A percentile compares a stretch with the other conserved stretches of the same genome.
These are phyloP conservation scores for Oryza glaberrima DNA, from an alignment of 176 grass and related monocot species.

Conservation along the genomic window DNA sequence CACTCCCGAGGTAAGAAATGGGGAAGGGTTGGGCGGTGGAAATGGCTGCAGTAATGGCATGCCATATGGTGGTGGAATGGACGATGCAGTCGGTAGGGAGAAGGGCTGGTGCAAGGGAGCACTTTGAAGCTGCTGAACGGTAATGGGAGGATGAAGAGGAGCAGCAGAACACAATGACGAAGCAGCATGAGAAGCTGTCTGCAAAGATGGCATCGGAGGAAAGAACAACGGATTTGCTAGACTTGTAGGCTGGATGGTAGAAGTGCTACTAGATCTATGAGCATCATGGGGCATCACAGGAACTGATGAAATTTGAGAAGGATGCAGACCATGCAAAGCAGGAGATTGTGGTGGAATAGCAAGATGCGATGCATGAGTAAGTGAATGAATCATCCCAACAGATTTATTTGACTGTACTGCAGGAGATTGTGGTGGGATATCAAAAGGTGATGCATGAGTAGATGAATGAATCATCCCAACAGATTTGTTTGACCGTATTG, in stretches of 20 bases:
- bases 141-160: conserved; percentile 52
- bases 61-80: conserved; percentile 37
- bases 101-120: conserved; percentile 50
- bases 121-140: conserved; percentile 41
- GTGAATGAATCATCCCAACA: conserved; percentile 34
- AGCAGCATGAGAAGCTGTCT: conserved; percentile 36
- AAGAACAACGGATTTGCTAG: conserved; percentile 43
- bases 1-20: conserved; percentile 43
- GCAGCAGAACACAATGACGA: conserved; percentile 39
- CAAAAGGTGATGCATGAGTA: conserved; percentile 33
- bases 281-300: conserved; percentile 31
- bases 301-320: conserved; percentile 45
- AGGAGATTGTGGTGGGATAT: conserved; percentile 21
- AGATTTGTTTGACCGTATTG: conserved; percentile 29
- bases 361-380: conserved; percentile 36
- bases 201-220: conserved; percentile 36
- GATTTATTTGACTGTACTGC: conserved; percentile 26
- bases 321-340: conserved; percentile 29
- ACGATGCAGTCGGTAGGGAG: conserved; percentile 42
- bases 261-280: conserved; percentile 43
- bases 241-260: conserved; percentile 32
- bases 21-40: conserved; percentile 44
- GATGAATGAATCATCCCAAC: conserved; percentile 37
- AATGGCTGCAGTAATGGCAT: conserved; percentile 51
- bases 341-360: conserved; percentile 30